Base-by-base conservation (phyloP, 352 stramenopile genomes). In the Phytophthora sansomeana region DNA sequence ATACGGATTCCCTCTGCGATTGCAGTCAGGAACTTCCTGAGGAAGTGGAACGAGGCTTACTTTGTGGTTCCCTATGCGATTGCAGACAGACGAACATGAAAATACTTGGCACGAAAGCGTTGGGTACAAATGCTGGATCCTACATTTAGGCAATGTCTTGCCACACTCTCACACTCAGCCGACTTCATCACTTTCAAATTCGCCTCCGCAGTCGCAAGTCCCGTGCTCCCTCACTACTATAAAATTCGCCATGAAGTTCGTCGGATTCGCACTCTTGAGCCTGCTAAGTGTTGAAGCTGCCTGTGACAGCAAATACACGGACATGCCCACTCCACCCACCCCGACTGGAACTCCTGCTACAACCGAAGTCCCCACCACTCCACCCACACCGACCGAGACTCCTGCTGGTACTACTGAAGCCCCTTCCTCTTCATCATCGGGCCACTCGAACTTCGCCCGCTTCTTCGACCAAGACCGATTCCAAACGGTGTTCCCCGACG, bases 381-480 rank as follows among this genome's bases (percentile, higher is more conserved):
- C 21, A 24, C 21, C 21, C 21, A 70, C 55, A 10, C 50, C 63
- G 14, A 33, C 38, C 6, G 60, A 21, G 41, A 67, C 60, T 9
- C 48, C 59, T 3, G 33, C 60, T 11, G n/a, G n/a, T n/a, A 26
- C 52, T 13, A 59, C 46, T 11, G 17, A 48, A 36, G 43, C 48
- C 14, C n/a, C 11, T 28, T 30, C 39, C 2, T 48, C 53, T 7
- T 42, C 29, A 16, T 17, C 17, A 19, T 32, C 48, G 3, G 13
- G 38, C 0, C 50, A 39, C 44, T 49, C 51, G 33, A 70, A 53
- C 21, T 75, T 87, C 53, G 65, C 61, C 26, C 65, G 63, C 11
- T 80, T 80, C 59, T 78, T 84, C 42, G 63, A 80, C 62, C 65
- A 82, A 42, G 33, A 64, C 5, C 53, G 56, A 13, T 87, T 83